Conservation (phyloP, 805 yeast species). For the Wickerhamia fluorescens region DNA sequence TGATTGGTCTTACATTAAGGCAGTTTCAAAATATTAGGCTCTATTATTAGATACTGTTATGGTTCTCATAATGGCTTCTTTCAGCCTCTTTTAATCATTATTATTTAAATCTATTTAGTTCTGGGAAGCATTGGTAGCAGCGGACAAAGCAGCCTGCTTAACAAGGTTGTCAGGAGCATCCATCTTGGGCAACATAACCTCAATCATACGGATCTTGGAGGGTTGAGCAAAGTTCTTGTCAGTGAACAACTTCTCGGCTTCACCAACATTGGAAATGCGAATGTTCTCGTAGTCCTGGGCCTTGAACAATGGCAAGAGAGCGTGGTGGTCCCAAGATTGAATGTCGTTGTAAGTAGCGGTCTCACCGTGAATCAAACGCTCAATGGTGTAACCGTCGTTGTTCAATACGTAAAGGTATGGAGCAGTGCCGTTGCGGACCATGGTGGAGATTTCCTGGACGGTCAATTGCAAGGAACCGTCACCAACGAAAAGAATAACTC, state of each 20-base stretch:
- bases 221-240: constrained; percentile 9
- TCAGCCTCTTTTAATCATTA: no score
- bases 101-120: no score
- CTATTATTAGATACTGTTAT: no score
- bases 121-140: constrained; percentile 13
- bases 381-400: constrained; percentile 18
- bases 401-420: constrained; percentile 14
- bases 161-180: constrained; percentile 15
- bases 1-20: no score
- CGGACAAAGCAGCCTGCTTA: constrained; percentile 29
- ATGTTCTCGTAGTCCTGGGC: constrained; percentile 12
- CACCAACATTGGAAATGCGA: constrained; percentile 10
- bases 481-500: constrained; percentile 16
- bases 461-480: constrained; percentile 18
- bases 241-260: constrained; percentile 10
- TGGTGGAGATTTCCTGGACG: constrained; percentile 16
- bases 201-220: constrained; percentile 13
- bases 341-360: constrained; percentile 14
- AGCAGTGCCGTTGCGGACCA: constrained; percentile 9
- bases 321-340: constrained; percentile 15
- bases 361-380: constrained; percentile 15
- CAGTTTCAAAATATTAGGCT: no score
- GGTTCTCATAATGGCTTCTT: no score
- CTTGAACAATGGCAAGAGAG: constrained; percentile 10
- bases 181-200: constrained; percentile 14